phyloP scores from a whole-genome alignment of 1,284 basidiomycete genomes.

The Porogramme epimiltina region DNA sequence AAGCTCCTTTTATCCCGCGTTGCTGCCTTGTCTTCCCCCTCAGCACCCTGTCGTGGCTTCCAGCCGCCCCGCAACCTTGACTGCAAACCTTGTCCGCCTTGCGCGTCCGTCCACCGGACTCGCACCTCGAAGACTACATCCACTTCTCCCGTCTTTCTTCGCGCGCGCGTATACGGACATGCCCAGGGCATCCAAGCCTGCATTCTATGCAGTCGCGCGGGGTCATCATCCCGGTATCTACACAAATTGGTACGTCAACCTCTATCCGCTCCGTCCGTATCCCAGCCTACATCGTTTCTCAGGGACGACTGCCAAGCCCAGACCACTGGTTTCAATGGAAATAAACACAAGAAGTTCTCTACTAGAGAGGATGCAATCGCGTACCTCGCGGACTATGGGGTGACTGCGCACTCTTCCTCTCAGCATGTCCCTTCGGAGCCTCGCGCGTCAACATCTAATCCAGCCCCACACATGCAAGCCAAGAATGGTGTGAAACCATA shows the following conservation, averaged over 20 bases:
- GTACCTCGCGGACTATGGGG: conserved; percentile 22
- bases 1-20: neutral
- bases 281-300: neutral
- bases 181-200: conserved; percentile 21
- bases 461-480: neutral
- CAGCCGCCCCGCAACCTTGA: too few species aligned
- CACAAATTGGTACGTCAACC: conserved; percentile 25
- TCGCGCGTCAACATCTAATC: neutral
- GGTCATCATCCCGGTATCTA: conserved; percentile 30
- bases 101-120: too few species aligned
- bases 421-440: neutral
- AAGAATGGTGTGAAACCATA: conserved; percentile 7
- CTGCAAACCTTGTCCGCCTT: too few species aligned
- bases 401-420: neutral
- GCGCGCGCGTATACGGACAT: conserved; percentile 11
- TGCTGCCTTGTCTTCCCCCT: neutral
- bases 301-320: conserved; percentile 66
- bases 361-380: conserved; percentile 51
- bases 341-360: conserved; percentile 66
- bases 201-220: conserved; percentile 32
- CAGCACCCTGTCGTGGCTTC: too few species aligned
- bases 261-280: neutral
- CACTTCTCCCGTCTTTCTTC: too few species aligned
- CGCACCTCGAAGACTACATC: too few species aligned
- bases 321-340: conserved; percentile 55